phyloP scores from a whole-genome alignment of 768 basidiomycete species.

The Neoboletus brunneissimus region DNA sequence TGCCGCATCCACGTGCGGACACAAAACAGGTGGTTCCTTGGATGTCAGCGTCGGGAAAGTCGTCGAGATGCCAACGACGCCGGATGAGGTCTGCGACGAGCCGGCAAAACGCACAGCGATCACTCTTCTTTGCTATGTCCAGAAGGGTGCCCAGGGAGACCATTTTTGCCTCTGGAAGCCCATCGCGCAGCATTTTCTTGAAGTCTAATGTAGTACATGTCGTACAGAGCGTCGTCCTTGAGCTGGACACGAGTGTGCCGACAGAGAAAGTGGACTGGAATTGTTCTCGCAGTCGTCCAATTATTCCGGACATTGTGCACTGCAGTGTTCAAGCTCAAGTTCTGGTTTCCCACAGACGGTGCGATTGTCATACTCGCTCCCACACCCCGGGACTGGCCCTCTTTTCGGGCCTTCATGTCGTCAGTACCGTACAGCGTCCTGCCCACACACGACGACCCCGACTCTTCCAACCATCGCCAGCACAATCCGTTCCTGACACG shows the following conservation, averaged over 20 bases:
- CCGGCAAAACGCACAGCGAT: conserved; percentile 16
- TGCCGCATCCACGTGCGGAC: background rate
- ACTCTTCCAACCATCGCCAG: background rate
- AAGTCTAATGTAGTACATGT: conserved; percentile 12
- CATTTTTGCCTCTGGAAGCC: conserved; percentile 1
- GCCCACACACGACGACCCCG: conserved; percentile 12
- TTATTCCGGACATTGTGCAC: no score
- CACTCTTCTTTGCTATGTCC: conserved; percentile 6
- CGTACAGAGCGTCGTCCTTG: conserved; percentile 2
- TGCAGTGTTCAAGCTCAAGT: no score
- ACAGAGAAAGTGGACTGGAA: background rate
- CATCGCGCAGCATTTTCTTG: conserved; percentile 12
- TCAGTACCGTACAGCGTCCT: conserved; percentile 9
- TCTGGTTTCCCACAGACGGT: no score
- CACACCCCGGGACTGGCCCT: no score
- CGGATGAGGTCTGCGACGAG: conserved; percentile 8
- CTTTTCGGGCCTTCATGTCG: no score
- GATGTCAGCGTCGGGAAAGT: conserved; percentile 12
- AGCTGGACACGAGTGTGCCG: background rate
- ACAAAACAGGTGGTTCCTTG: background rate
- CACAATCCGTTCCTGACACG: background rate
- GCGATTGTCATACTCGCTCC: no score
- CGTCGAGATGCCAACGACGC: conserved; percentile 16
- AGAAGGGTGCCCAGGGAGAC: conserved; percentile 5
- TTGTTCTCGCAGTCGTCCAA: conserved; percentile 5